phyloP scores from a whole-genome alignment of 2,329 filamentous ascomycete genomes.

The Diaporthe velutina region DNA sequence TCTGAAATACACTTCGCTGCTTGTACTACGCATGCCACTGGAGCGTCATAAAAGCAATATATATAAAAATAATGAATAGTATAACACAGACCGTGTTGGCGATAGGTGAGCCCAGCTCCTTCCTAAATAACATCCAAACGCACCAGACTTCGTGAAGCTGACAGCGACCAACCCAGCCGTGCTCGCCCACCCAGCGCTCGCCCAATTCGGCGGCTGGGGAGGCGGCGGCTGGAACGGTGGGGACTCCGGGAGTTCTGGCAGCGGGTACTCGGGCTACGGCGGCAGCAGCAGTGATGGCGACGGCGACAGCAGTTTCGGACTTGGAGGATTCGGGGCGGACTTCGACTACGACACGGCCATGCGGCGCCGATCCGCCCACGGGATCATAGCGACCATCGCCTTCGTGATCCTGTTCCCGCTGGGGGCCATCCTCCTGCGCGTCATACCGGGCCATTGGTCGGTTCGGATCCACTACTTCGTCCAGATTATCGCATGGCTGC shows the following conservation, averaged over 20 bases:
- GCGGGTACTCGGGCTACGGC: background rate
- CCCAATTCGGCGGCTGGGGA: constrained; percentile 30
- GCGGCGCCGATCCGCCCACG: constrained; percentile 37
- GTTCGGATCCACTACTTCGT: constrained; percentile 54
- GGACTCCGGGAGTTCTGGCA: background rate
- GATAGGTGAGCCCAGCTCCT: constrained; percentile 9
- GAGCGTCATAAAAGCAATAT: background rate
- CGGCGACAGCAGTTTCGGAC: background rate
- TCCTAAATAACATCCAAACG: background rate
- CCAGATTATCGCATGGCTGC: constrained; percentile 53
- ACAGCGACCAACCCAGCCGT: background rate
- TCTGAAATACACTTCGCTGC: no score
- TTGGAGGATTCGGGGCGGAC: background rate
- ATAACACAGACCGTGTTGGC: constrained; percentile 3
- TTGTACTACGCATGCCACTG: background rate
- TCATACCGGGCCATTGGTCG: constrained; percentile 50
- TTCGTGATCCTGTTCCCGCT: constrained; percentile 44
- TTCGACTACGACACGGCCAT: background rate
- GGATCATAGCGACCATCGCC: constrained; percentile 39
- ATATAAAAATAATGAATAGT: constrained; percentile 2
- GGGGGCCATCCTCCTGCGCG: constrained; percentile 40
- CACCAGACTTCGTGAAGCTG: background rate
- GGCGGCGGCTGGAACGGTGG: constrained; percentile 17
- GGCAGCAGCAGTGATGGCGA: background rate
- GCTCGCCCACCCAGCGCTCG: background rate